Percentiles rank a stretch among this genome's conserved stretches.
These are phyloP conservation scores for Perkinsus chesapeaki DNA, from an alignment of 169 alveolate genomes.

Conservation along the genomic window DNA sequence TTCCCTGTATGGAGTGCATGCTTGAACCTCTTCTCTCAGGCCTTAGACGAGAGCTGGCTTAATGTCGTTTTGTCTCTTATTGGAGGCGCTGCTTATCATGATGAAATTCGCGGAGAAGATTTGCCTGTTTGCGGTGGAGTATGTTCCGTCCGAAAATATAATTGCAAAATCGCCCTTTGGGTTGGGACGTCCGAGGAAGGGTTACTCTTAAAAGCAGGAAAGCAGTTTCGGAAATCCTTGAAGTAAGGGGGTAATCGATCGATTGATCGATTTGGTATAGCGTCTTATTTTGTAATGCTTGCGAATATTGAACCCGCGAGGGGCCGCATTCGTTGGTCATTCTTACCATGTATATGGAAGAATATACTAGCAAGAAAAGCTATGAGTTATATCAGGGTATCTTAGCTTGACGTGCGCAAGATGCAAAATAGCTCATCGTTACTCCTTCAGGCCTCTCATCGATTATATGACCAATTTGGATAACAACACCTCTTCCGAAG, in stretches of 20 bases:
- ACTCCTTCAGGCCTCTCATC: background rate
- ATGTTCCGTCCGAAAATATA: background rate
- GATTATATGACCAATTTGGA: background rate
- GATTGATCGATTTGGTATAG: background rate
- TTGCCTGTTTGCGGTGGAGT: background rate
- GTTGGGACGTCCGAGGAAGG: background rate
- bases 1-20: background rate
- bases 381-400: background rate
- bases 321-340: background rate
- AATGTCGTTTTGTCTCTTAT: background rate
- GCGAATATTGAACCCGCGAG: background rate
- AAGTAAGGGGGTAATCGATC: too few relatives aligned
- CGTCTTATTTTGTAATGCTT: background rate
- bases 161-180: background rate
- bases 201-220: background rate
- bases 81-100: background rate
- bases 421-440: background rate
- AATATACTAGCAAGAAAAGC: too few relatives aligned
- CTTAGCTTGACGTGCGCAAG: background rate
- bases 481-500: background rate
- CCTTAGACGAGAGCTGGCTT: background rate
- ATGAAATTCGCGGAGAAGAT: background rate
- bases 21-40: background rate
- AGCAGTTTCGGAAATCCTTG: background rate
- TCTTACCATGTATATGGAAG: too few relatives aligned